phyloP scores from a whole-genome alignment of 495 filamentous ascomycete species.

The Apodospora peruviana region DNA sequence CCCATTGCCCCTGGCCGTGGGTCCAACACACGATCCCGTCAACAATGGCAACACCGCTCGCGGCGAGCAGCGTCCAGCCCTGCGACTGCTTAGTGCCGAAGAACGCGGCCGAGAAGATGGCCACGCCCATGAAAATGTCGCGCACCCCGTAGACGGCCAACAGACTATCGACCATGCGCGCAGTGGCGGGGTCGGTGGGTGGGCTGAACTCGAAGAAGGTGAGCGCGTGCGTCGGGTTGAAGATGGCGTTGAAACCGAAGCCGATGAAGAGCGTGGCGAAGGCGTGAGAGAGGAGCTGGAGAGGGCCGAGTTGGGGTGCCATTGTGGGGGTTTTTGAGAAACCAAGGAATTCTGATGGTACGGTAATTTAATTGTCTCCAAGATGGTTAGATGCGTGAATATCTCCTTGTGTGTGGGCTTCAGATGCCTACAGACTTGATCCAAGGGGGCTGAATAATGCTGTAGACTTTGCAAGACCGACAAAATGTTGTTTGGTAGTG shows the following conservation, averaged over 20 bases:
- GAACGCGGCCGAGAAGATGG: constrained; percentile 34
- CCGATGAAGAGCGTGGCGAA: constrained; percentile 40
- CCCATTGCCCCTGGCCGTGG: constrained; percentile 43
- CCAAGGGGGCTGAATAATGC: too few relatives aligned
- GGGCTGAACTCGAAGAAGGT: constrained; percentile 40
- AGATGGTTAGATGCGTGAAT: too few relatives aligned
- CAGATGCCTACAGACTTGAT: too few relatives aligned
- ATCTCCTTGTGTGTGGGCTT: too few relatives aligned
- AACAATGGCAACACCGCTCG: constrained; percentile 35
- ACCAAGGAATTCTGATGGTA: too few relatives aligned
- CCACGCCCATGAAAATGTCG: constrained; percentile 50
- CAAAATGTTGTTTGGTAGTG: too few relatives aligned
- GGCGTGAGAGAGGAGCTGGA: constrained; percentile 12
- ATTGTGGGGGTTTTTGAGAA: too few relatives aligned
- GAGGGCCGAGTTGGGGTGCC: background rate
- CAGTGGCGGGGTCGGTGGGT: constrained; percentile 25
- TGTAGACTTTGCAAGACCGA: too few relatives aligned
- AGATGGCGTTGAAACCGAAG: constrained; percentile 45
- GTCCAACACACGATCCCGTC: constrained; percentile 43
- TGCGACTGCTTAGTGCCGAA: constrained; percentile 36
- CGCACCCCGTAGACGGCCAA: constrained; percentile 46
- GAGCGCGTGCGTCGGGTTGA: constrained; percentile 39
- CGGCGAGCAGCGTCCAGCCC: constrained; percentile 42
- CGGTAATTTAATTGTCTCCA: too few relatives aligned
- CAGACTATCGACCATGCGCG: constrained; percentile 33